These are phyloP conservation scores for Sphagnum tenellum DNA, from an alignment of 225 moss, liverwort and hornwort species.

Conservation along the genomic window DNA sequence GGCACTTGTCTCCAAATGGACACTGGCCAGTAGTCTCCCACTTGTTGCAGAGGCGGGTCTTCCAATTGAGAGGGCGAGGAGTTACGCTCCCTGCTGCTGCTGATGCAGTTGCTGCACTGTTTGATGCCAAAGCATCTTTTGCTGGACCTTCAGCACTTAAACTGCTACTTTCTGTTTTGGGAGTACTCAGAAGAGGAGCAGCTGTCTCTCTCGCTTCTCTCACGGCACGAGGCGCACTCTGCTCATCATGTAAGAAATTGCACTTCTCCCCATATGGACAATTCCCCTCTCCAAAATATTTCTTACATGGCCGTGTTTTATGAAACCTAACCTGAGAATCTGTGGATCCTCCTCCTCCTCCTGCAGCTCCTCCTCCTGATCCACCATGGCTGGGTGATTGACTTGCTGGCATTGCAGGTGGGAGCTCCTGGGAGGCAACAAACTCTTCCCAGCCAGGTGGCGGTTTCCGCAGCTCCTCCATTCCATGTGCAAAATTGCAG, in stretches of 20 bases:
- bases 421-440: constrained; percentile 39
- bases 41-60: constrained; percentile 93
- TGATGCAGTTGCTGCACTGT: constrained; percentile 11
- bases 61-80: constrained; percentile 90
- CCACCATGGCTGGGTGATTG: constrained; percentile 17
- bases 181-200: constrained; percentile 5
- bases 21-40: constrained; percentile 98
- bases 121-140: constrained; percentile 22
- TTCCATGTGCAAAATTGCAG: constrained; percentile 97
- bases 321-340: constrained; percentile 85
- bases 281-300: constrained; percentile 77
- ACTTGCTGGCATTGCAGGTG: constrained; percentile 17
- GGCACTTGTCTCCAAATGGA: constrained; percentile 86
- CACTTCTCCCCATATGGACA: constrained; percentile 95
- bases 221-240: constrained; percentile 41
- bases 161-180: constrained; percentile 6
- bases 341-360: constrained; percentile 28
- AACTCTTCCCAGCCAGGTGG: constrained; percentile 16
- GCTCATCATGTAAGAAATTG: constrained; percentile 91
- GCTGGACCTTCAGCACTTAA: constrained; percentile 3
- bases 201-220: constrained; percentile 38
- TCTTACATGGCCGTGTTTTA: constrained; percentile 96
- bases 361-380: constrained; percentile 20
- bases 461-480: constrained; percentile 70
- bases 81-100: constrained; percentile 26